Conservation (phyloP, 129 eudicot genomes). For the Logfia minima region DNA sequence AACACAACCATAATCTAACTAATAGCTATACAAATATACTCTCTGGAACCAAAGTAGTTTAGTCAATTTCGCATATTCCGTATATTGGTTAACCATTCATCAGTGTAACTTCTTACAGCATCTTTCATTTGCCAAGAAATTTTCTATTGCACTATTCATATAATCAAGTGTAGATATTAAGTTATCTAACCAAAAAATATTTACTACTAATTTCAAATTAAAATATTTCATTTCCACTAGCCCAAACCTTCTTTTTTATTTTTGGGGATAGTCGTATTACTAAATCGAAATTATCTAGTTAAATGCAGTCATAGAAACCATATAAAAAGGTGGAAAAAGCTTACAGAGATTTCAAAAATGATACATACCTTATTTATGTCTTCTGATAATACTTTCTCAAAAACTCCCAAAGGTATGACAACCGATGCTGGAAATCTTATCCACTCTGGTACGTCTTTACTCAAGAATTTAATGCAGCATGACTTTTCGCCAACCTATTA, state of each 20-base stretch:
- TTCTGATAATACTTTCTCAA: slow-evolving; percentile 45
- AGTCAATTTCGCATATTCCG: too few relatives aligned
- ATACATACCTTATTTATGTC: slow-evolving; percentile 50
- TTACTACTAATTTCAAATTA: too few relatives aligned
- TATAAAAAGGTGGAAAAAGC: background rate
- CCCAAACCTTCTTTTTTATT: background rate
- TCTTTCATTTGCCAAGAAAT: too few relatives aligned
- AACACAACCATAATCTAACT: too few relatives aligned
- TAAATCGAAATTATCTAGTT: background rate
- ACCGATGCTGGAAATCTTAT: slow-evolving; percentile 48
- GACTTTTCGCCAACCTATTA: slow-evolving; percentile 55
- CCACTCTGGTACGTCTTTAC: slow-evolving; percentile 42
- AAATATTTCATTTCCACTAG: background rate
- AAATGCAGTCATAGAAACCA: background rate
- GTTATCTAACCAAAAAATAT: too few relatives aligned
- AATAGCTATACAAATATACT: too few relatives aligned
- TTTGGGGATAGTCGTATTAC: background rate
- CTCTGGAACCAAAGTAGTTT: too few relatives aligned
- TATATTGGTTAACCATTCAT: too few relatives aligned
- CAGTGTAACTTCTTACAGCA: too few relatives aligned
- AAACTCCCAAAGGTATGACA: slow-evolving; percentile 50
- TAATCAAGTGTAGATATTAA: too few relatives aligned
- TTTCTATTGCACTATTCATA: too few relatives aligned
- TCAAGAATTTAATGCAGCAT: slow-evolving; percentile 45
- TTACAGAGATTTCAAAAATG: background rate